Evolutionary conservation across 1,284 basidiomycete species (phyloP), one percentile per base, ranked within the genome.

Genomic region (Malassezia arunalokei): DNA sequence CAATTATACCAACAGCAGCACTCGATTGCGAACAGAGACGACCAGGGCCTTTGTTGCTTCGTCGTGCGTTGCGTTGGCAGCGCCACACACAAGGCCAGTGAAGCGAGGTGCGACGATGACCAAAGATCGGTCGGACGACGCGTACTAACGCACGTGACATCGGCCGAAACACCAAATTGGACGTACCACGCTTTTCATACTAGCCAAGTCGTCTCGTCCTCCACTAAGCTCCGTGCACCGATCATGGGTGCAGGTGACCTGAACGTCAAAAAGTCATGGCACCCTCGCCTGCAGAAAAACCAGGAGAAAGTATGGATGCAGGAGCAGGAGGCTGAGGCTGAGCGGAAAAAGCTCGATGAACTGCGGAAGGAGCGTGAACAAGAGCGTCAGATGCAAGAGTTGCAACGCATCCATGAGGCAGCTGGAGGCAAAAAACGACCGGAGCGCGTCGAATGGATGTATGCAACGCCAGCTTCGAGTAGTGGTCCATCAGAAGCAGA

Each of bases 291-390:
- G 77, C 77, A 92, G 77, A 88, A 87, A 75, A 94, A 95, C 78
- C 91, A 96, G 83, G 89, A 95, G 83, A 83, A 85, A 80, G 92
- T 98, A 68, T 98, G 94, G 92, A 82, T 95, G 58, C 86, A 92
- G 76, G 92, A 98, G 77, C 89, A 94, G 81, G 85, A 87, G 73
- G 89, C 89, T 54, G 82, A 91, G 50, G 92, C 92, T 70, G 92
- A 98, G 76, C 94, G 92, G 78, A 96, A 95, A 81, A 92, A 91
- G 73, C 79, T 95, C 4, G 87, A 90, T 50, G 90, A 98, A 74
- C 81, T 98, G 2, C 83, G 88, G 44, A 94, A 95, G 73, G 92
- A 98, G 76, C 85, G 90, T 61, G 91, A 95, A 64, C 92, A 98
- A 71, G 92, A 98, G 73, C 80, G 94, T 11, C 91, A 96, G 73